phyloP scores from a whole-genome alignment of 1,284 basidiomycete genomes.

The Afroboletus lepidellus region DNA sequence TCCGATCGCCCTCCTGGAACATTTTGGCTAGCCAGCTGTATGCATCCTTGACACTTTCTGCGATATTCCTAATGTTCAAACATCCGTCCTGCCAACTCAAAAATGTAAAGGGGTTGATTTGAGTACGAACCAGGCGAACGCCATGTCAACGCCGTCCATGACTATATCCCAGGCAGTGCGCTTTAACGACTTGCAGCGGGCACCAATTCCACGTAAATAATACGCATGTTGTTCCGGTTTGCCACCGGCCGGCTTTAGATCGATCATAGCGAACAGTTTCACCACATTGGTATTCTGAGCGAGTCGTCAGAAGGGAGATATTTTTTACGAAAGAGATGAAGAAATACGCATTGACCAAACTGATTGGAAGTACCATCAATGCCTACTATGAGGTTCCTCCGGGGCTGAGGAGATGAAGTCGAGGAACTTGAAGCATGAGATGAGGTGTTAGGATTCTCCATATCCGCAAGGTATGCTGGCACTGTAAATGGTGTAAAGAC shows the following conservation, averaged over 20 bases:
- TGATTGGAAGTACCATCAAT: constrained; percentile 38
- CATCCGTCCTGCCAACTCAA: no score
- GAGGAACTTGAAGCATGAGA: no score
- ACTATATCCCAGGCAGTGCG: constrained; percentile 18
- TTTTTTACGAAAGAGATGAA: background rate
- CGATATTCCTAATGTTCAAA: constrained; percentile 6
- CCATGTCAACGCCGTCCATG: constrained; percentile 24
- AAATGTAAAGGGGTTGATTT: no score
- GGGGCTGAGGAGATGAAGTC: no score
- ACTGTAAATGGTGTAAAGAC: no score
- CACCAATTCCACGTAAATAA: constrained; percentile 45
- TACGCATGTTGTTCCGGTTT: constrained; percentile 34
- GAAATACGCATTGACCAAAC: constrained; percentile 31
- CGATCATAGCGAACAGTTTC: no score
- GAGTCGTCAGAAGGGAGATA: no score
- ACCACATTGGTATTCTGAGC: constrained; percentile 9
- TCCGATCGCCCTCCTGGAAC: constrained; percentile 10
- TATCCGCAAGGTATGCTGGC: no score
- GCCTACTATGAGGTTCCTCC: constrained; percentile 37
- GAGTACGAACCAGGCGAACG: constrained; percentile 11
- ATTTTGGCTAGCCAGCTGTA: constrained; percentile 7
- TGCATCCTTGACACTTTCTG: constrained; percentile 7
- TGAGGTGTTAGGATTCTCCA: no score
- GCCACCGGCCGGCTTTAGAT: constrained; percentile 3
- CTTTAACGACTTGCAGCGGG: constrained; percentile 30